phyloP scores from a whole-genome alignment of 2,329 filamentous ascomycete species.

The Venturia carpophila region DNA sequence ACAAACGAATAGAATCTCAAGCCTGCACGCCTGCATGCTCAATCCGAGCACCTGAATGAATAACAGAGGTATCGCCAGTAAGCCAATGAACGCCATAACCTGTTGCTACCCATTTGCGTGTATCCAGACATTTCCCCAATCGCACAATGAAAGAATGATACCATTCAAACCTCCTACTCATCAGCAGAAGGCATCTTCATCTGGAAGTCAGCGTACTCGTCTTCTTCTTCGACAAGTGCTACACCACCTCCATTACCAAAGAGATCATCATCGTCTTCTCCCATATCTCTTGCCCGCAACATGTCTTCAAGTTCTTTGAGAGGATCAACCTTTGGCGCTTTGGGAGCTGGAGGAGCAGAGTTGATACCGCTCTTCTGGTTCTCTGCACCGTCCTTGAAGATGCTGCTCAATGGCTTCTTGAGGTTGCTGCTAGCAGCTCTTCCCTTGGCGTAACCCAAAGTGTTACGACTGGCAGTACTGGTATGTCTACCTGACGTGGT shows the following conservation, averaged over 20 bases:
- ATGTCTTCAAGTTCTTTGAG: conserved; percentile 14
- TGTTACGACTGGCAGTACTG: conserved; percentile 14
- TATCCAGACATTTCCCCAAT: neutral
- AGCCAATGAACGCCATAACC: conserved; percentile 4
- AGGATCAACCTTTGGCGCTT: conserved; percentile 7
- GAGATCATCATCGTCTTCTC: conserved; percentile 13
- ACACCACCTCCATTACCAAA: conserved; percentile 13
- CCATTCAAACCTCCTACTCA: neutral
- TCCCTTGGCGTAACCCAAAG: conserved; percentile 20
- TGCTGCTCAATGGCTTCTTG: conserved; percentile 10
- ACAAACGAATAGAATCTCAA: conserved; percentile 2
- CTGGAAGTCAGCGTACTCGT: conserved; percentile 16
- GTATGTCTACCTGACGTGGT: conserved; percentile 1
- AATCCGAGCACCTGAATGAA: neutral
- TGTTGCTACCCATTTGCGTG: neutral
- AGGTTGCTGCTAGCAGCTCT: conserved; percentile 13
- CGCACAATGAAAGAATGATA: conserved; percentile 5
- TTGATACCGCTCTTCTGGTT: neutral
- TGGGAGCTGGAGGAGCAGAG: neutral
- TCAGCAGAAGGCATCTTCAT: conserved; percentile 16
- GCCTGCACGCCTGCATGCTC: neutral
- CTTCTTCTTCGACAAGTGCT: conserved; percentile 12
- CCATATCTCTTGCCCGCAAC: conserved; percentile 9
- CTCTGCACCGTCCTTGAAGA: conserved; percentile 10
- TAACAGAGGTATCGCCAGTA: conserved; percentile 7